Evolutionary conservation across 129 eudicot species (phyloP), one percentile per base, ranked within the genome.

Genomic region (Flaveria robusta): DNA sequence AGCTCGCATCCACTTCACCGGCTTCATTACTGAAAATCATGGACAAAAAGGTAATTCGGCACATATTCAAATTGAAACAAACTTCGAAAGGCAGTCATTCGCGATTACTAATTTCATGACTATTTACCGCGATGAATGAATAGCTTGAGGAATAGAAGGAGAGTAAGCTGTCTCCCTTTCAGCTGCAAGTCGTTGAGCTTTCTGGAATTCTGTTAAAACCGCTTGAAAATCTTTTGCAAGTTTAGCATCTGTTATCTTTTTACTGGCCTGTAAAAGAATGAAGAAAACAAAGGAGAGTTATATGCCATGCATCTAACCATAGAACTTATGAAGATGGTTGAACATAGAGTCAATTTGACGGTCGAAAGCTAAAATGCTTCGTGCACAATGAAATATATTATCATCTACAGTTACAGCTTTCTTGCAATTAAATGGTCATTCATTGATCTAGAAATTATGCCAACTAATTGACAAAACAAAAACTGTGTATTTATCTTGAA

Each of bases 141-240:
- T 87, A 49, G 93, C 82, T 81, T 92, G 93, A 58, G 91, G 93
- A 78, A 89, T 83, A 80, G 88, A 83, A 76, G 97, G 96, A 62
- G 88, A 79, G 77, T 91, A 91, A 51, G 96, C 87, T 56, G 97
- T 91, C 85, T 88, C 97, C 81, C 96, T 88, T 78, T 91, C 97
- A 34, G 89, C 97, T 56, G 97, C 85, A 56, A 91, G 90, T 22
- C 96, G 88, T 68, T 91, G 97, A 9, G 92, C 95, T 86, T 91
- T 91, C 86, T 91, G 97, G 79, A 87, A 91, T 81, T 91, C 97
- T 74, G 80, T 85, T 45, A 91, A 65, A 62, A 92, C 97, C 66
- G 91, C 91, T 84, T 92, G 93, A 75, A 92, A 92, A 71, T 92
- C 97, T 84, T 89, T 92, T 11, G 97, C 97, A 65, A 92, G 93